phyloP scores from a whole-genome alignment of 495 filamentous ascomycete genomes.

The Penicillium cosmopolitanum region DNA sequence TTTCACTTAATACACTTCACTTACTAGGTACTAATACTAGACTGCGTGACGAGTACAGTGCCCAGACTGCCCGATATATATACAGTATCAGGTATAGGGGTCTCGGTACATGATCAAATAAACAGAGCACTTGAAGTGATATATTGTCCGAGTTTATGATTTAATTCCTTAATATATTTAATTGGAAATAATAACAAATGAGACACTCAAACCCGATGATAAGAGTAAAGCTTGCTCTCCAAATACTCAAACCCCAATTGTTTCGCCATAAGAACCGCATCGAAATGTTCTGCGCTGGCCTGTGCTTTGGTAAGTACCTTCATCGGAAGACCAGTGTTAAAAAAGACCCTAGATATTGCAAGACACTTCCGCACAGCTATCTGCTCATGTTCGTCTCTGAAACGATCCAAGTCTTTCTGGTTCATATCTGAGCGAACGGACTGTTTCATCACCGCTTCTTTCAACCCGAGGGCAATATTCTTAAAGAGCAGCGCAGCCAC shows the following conservation, averaged over 20 bases:
- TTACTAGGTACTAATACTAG: no score
- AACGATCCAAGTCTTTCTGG: neutral
- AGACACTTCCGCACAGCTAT: neutral
- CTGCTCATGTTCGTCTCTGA: neutral
- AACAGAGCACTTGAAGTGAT: no score
- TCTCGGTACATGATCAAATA: no score
- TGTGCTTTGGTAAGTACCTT: no score
- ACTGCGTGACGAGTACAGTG: no score
- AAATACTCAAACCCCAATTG: neutral
- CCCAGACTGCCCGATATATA: no score
- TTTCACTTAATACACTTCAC: no score
- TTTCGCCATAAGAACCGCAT: neutral
- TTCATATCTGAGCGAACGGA: neutral
- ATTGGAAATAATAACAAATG: no score
- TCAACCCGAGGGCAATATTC: neutral
- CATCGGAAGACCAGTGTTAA: neutral
- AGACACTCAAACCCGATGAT: neutral
- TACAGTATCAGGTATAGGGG: no score
- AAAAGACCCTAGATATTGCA: neutral
- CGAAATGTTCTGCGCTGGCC: neutral
- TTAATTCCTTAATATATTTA: no score
- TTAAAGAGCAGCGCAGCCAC: neutral
- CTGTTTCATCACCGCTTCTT: neutral
- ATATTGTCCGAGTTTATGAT: no score
- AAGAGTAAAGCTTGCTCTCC: neutral